Evolutionary conservation across 1,139 yeast species (phyloP).

Genomic region (Candida labiduridarum): DNA sequence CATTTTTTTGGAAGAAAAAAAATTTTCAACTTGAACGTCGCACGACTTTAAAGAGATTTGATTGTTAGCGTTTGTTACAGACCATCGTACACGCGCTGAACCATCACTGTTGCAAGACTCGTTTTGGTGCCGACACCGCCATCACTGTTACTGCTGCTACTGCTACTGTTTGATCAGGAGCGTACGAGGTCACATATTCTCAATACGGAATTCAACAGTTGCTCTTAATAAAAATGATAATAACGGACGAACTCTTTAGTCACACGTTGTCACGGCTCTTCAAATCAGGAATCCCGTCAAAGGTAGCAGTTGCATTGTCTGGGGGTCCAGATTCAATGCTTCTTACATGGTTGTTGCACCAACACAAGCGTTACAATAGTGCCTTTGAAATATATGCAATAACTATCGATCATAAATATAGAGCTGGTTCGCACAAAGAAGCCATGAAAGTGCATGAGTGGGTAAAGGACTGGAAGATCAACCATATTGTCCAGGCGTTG

Average conservation of each 20-base stretch:
- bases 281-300: slow-evolving; percentile 16
- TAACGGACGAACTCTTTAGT: slow-evolving; percentile 7
- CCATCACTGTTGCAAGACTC: too few relatives aligned
- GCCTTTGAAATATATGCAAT: slow-evolving; percentile 44
- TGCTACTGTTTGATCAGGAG: too few relatives aligned
- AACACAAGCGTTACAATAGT: slow-evolving; percentile 26
- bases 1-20: neutral
- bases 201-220: too few relatives aligned
- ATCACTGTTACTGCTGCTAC: neutral
- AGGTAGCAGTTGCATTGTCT: slow-evolving; percentile 54
- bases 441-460: slow-evolving; percentile 42
- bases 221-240: slow-evolving; percentile 6
- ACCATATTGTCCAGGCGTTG: slow-evolving; percentile 41
- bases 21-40: neutral
- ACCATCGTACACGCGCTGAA: neutral
- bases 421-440: slow-evolving; percentile 51
- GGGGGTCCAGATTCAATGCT: slow-evolving; percentile 89
- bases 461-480: slow-evolving; percentile 40
- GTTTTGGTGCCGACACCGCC: neutral
- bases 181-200: too few relatives aligned
- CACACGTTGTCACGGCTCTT: slow-evolving; percentile 9
- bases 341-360: slow-evolving; percentile 48
- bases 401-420: slow-evolving; percentile 60
- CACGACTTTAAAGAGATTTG: neutral
- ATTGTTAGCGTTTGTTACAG: neutral